Conservation (phyloP, 805 yeast species). For the Lachancea meyersii region DNA sequence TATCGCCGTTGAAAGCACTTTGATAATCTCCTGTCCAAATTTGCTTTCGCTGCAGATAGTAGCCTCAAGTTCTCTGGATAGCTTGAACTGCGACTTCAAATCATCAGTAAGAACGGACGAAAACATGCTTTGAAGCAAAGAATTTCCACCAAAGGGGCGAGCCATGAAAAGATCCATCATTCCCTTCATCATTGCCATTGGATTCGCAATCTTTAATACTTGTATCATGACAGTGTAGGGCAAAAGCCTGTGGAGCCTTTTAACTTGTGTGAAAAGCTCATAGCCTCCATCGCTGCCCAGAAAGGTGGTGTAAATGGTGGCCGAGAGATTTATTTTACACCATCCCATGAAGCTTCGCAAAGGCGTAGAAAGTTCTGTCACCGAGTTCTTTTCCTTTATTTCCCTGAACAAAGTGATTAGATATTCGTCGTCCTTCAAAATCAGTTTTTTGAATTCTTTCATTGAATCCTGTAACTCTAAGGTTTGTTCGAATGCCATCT, state of each 20-base stretch:
- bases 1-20: slow-evolving; percentile 30
- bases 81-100: slow-evolving; percentile 52
- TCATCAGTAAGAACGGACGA: slow-evolving; percentile 71
- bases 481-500: slow-evolving; percentile 56
- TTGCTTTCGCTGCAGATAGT: slow-evolving; percentile 29
- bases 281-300: slow-evolving; percentile 76
- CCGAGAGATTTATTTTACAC: slow-evolving; percentile 76
- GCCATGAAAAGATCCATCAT: slow-evolving; percentile 77
- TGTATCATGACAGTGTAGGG: slow-evolving; percentile 77
- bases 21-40: slow-evolving; percentile 23
- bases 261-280: slow-evolving; percentile 65
- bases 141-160: slow-evolving; percentile 63
- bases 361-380: slow-evolving; percentile 58
- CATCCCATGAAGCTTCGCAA: slow-evolving; percentile 69
- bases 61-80: slow-evolving; percentile 41
- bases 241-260: slow-evolving; percentile 65
- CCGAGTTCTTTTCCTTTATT: slow-evolving; percentile 46
- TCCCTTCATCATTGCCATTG: slow-evolving; percentile 73
- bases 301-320: slow-evolving; percentile 74
- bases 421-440: slow-evolving; percentile 49
- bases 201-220: slow-evolving; percentile 77
- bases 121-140: slow-evolving; percentile 68
- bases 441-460: slow-evolving; percentile 49
- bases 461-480: slow-evolving; percentile 49
- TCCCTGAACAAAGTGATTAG: slow-evolving; percentile 58